Percentiles rank a stretch among this genome's conserved stretches.
Conservation (phyloP, 306 rosid species). For the Oxytropis ochrocephala region DNA sequence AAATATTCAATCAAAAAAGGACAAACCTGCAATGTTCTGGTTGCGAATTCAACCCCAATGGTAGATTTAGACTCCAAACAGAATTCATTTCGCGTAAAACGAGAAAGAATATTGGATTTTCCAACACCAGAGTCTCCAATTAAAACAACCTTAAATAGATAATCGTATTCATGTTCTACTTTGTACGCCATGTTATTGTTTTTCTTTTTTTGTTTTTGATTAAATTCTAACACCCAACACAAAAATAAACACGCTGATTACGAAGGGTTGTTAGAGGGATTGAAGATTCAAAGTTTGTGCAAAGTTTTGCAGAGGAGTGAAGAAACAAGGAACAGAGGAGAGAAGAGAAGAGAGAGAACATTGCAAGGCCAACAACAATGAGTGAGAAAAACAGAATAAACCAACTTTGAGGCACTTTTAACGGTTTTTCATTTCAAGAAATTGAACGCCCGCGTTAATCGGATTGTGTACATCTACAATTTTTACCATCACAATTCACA, state of each 20-base stretch:
- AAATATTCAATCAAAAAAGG: too few species aligned
- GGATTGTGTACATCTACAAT: background rate
- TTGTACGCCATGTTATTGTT: constrained; percentile 48
- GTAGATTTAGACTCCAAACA: constrained; percentile 76
- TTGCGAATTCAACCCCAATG: constrained; percentile 80
- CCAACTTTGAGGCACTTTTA: constrained; percentile 33
- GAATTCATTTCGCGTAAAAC: constrained; percentile 67
- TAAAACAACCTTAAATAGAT: constrained; percentile 34
- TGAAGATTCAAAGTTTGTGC: background rate
- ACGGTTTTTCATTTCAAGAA: constrained; percentile 26
- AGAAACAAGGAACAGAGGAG: constrained; percentile 9
- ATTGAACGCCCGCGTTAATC: constrained; percentile 7
- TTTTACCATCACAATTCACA: too few species aligned
- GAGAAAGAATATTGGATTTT: constrained; percentile 66
- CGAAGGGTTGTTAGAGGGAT: constrained; percentile 6
- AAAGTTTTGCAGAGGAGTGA: constrained; percentile 17
- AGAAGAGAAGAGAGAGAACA: constrained; percentile 9
- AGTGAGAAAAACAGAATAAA: constrained; percentile 23
- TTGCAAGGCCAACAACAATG: constrained; percentile 28
- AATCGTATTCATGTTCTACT: constrained; percentile 67
- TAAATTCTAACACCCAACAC: constrained; percentile 14
- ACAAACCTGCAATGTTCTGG: constrained; percentile 56
- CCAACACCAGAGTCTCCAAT: constrained; percentile 67
- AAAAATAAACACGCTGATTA: constrained; percentile 10
- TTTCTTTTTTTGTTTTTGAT: background rate